Conservation (phyloP, 2,329 filamentous ascomycete species). For the Sphaceloma murrayae region DNA sequence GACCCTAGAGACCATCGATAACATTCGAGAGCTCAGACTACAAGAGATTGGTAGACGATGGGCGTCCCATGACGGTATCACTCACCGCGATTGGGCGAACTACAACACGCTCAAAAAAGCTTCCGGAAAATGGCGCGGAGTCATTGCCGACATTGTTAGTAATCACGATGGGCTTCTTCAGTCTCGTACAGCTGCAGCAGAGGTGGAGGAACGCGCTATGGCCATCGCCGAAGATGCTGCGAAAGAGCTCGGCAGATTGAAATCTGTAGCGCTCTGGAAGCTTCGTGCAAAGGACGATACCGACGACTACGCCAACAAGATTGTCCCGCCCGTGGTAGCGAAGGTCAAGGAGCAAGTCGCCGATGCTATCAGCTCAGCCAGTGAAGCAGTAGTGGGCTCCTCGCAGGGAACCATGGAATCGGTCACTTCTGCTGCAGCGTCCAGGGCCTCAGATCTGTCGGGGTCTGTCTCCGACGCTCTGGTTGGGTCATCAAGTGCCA, state of each 20-base stretch:
- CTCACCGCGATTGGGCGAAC: slow-evolving; percentile 94
- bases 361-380: slow-evolving; percentile 25
- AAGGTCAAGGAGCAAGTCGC: slow-evolving; percentile 35
- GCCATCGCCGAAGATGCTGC: slow-evolving; percentile 66
- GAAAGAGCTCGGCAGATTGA: slow-evolving; percentile 67
- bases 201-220: slow-evolving; percentile 74
- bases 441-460: slow-evolving; percentile 20
- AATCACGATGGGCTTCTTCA: slow-evolving; percentile 60
- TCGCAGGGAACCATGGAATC: slow-evolving; percentile 31
- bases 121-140: slow-evolving; percentile 74
- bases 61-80: slow-evolving; percentile 92
- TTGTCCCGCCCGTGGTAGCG: slow-evolving; percentile 48
- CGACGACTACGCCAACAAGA: slow-evolving; percentile 67
- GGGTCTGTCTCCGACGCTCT: slow-evolving; percentile 25
- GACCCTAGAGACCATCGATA: slow-evolving; percentile 72
- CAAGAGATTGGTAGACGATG: slow-evolving; percentile 88
- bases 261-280: slow-evolving; percentile 79
- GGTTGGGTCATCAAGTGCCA: slow-evolving; percentile 20
- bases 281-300: slow-evolving; percentile 62
- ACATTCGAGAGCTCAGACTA: slow-evolving; percentile 71
- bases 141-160: slow-evolving; percentile 67
- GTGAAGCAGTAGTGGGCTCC: slow-evolving; percentile 29
- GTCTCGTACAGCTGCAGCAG: slow-evolving; percentile 57
- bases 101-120: slow-evolving; percentile 80
- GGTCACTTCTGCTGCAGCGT: slow-evolving; percentile 26